Percentiles rank a stretch among this genome's conserved stretches.
phyloP scores from a whole-genome alignment of 495 filamentous ascomycete species.

The Penicillium lividum region DNA sequence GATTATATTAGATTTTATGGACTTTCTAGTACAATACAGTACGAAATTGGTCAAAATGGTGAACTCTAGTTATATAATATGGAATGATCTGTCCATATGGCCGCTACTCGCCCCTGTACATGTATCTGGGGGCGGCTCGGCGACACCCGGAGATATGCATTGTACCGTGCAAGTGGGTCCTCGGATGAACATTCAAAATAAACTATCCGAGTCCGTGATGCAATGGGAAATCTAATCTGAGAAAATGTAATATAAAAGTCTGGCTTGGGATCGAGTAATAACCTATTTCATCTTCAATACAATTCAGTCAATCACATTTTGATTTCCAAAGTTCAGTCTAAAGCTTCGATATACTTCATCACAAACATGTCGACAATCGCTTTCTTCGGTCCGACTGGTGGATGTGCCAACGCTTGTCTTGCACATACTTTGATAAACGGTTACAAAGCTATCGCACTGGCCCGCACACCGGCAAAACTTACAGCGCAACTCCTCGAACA shows the following conservation, averaged over 20 bases:
- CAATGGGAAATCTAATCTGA: background rate
- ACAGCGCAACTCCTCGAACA: conserved; percentile 35
- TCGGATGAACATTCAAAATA: background rate
- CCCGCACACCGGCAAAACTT: conserved; percentile 61
- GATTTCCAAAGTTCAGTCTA: background rate
- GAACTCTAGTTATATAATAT: no score
- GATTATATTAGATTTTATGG: no score
- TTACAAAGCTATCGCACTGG: conserved; percentile 47
- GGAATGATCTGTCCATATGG: no score
- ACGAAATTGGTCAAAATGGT: no score
- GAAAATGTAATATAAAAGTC: background rate
- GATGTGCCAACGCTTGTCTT: conserved; percentile 44
- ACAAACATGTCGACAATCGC: conserved; percentile 28
- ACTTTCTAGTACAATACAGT: no score
- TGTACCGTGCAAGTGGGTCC: no score
- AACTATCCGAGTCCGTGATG: background rate
- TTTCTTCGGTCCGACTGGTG: conserved; percentile 51
- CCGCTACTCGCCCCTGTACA: no score
- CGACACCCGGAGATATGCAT: no score
- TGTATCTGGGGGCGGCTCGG: no score
- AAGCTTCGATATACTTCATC: background rate
- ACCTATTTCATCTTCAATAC: background rate
- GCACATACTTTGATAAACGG: conserved; percentile 46
- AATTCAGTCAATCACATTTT: background rate
- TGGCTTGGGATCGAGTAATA: background rate